phyloP scores from a whole-genome alignment of 768 basidiomycete species.

The Psilocybe tampanensis region DNA sequence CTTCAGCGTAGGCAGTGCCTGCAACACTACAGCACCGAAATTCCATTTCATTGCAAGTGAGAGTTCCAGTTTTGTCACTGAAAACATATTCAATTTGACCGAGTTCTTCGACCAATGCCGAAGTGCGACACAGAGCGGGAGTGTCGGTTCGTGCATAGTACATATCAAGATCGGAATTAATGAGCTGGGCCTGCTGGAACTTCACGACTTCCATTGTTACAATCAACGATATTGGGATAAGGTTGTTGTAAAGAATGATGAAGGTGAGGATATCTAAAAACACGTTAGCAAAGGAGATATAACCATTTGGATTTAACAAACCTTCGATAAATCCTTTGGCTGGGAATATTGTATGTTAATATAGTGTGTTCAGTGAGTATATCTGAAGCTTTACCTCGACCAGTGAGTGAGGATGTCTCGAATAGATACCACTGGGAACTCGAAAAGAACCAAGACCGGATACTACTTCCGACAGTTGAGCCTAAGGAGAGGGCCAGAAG shows the following conservation, averaged over 20 bases:
- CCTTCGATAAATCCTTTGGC: constrained; percentile 86
- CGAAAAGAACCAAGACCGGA: constrained; percentile 90
- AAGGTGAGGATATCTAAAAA: constrained; percentile 90
- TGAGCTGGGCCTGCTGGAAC: constrained; percentile 95
- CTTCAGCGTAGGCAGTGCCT: constrained; percentile 87
- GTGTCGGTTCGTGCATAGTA: constrained; percentile 95
- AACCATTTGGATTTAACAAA: constrained; percentile 23
- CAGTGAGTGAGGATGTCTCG: constrained; percentile 58
- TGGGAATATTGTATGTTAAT: constrained; percentile 24
- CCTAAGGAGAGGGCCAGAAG: constrained; percentile 87
- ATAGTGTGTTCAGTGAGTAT: background rate
- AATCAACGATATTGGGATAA: constrained; percentile 98
- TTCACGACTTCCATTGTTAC: constrained; percentile 99
- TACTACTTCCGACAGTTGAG: constrained; percentile 90
- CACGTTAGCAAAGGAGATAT: constrained; percentile 13
- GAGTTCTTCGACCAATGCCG: constrained; percentile 96
- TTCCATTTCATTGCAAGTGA: constrained; percentile 99
- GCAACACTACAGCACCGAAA: constrained; percentile 89
- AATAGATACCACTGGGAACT: constrained; percentile 89
- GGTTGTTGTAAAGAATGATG: constrained; percentile 98
- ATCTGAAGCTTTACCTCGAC: constrained; percentile 54
- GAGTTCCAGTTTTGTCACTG: constrained; percentile 92
- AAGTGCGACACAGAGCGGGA: constrained; percentile 96
- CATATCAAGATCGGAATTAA: constrained; percentile 99
- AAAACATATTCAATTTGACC: constrained; percentile 98